A percentile compares a stretch with the other conserved stretches of the same genome.
Conservation (phyloP, 257 asterid genomes). For the Gynochthodes officinalis region DNA sequence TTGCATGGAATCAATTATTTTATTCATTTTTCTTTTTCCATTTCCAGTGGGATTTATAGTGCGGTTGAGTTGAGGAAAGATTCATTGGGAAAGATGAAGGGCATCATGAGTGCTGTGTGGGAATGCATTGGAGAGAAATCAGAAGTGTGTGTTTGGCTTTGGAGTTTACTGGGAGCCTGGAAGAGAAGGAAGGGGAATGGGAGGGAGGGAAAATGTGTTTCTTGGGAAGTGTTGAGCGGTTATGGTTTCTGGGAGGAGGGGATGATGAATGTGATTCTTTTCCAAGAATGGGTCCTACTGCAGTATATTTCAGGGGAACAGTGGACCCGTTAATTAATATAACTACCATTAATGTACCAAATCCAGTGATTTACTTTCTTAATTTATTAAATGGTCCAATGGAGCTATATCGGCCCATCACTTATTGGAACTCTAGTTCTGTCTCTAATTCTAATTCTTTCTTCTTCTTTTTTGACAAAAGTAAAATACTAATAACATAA, state of each 20-base stretch:
- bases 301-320: too few species aligned
- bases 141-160: not conserved
- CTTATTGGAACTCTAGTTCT: too few species aligned
- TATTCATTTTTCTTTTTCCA: too few species aligned
- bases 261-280: not conserved
- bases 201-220: not conserved
- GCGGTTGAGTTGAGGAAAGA: too few species aligned
- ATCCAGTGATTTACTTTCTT: too few species aligned
- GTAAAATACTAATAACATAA: too few species aligned
- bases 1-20: not conserved
- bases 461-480: too few species aligned
- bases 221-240: not conserved
- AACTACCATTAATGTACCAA: too few species aligned
- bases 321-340: not conserved
- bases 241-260: not conserved
- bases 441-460: too few species aligned
- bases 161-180: not conserved
- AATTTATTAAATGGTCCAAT: too few species aligned
- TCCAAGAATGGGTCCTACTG: not conserved
- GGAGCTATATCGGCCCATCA: too few species aligned
- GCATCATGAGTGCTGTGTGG: not conserved
- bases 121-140: slow-evolving; percentile 3
- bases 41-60: too few species aligned
- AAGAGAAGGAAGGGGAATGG: not conserved
- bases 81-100: not conserved